A percentile compares a stretch with the other conserved stretches of the same genome.
Conservation (phyloP, 2,329 filamentous ascomycete species). For the Microsporum audouinii region DNA sequence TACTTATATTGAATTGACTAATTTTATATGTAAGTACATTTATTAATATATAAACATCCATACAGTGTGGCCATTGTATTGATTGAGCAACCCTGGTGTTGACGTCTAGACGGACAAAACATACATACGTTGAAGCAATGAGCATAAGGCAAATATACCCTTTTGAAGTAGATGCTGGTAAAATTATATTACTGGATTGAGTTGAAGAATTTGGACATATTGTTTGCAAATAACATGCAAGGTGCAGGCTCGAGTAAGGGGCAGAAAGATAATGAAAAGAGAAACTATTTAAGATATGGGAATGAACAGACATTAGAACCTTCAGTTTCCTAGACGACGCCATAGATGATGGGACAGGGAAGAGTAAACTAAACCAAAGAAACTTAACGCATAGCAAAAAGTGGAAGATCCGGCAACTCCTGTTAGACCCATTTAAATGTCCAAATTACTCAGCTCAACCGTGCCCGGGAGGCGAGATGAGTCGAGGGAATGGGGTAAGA, state of each 20-base stretch:
- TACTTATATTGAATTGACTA: neutral
- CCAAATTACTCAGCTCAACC: neutral
- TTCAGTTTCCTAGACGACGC: neutral
- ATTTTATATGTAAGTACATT: too few relatives aligned
- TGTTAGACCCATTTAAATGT: neutral
- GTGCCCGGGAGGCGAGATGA: neutral
- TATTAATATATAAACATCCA: too few relatives aligned
- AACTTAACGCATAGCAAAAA: neutral
- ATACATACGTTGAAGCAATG: neutral
- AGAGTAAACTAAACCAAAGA: neutral
- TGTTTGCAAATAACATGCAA: neutral
- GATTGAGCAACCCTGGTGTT: too few relatives aligned
- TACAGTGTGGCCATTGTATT: too few relatives aligned
- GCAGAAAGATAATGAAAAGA: neutral
- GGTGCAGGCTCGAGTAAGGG: neutral
- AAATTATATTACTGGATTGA: neutral
- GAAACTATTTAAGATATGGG: neutral
- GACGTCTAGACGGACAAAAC: neutral
- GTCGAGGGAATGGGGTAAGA: neutral
- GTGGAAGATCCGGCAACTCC: neutral
- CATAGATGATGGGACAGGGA: neutral
- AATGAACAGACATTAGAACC: neutral
- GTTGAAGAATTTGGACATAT: neutral
- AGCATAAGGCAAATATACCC: neutral
- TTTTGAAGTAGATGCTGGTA: neutral